Evolutionary conservation across 2,329 filamentous ascomycete genomes (phyloP), one percentile per base, ranked within the genome.

Genomic region (Alternaria sp.): DNA sequence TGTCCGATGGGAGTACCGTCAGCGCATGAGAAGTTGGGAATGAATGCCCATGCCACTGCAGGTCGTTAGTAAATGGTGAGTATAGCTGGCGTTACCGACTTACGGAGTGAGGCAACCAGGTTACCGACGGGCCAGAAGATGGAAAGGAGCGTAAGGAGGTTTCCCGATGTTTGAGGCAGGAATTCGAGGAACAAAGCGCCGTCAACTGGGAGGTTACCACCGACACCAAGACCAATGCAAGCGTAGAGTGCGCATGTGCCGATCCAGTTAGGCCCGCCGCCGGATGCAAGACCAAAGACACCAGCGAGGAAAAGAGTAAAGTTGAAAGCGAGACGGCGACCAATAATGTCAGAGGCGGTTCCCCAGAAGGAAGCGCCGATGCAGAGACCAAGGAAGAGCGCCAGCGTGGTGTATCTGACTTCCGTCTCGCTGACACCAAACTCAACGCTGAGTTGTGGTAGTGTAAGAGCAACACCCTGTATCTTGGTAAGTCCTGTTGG

Each of bases 61-160:
- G 75, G 74, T 59, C 9, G 54, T 75, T 30, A 75, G 67, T 53
- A 15, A 17, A 2, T 11, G 17, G 4, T 6, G 3, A 6, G 3
- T 10, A 15, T 1, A 13, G 5, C 10, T 19, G 6, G 15, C 6
- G 11, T 4, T 4, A n/a, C 11, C 30, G 7, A 58, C 67, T 60
- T 57, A 69, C 67, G 59, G 7, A 77, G 71, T 7, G 73, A 75
- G 2, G 91, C 89, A 59, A 90, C 85, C 8, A 96, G 84, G 74
- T 96, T 92, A 6, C 93, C 93, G 17, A 96, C 81, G 0, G 93
- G 91, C 92, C 93, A 97, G 90, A 92, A 96, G 8, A 93, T 87
- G 7, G 91, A 93, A n/a, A 96, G 84, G 51, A 95, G 84, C 0
- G 92, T 96, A 28, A 96, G 83, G 13, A 96, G 85, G 30, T 89